Evolutionary conservation across 2,329 filamentous ascomycete species (phyloP).

Genomic region (Fusarium avenaceum): DNA sequence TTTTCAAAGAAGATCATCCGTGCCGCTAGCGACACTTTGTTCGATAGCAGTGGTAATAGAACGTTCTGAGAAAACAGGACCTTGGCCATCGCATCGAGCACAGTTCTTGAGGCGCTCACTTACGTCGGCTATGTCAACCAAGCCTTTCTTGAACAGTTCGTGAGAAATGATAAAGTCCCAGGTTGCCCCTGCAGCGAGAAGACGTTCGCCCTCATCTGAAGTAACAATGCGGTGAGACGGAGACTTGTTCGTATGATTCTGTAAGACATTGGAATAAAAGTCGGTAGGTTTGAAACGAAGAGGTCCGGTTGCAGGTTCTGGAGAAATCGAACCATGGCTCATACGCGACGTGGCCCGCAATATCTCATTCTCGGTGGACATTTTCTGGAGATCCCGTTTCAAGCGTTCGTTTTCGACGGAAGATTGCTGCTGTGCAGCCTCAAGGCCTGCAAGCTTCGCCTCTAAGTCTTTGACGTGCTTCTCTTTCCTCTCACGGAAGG

Average conservation of each 20-base stretch:
- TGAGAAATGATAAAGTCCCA: slow-evolving; percentile 93
- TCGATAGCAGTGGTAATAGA: slow-evolving; percentile 81
- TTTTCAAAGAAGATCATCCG: slow-evolving; percentile 76
- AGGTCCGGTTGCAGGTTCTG: slow-evolving; percentile 72
- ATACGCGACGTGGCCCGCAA: slow-evolving; percentile 80
- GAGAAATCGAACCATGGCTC: slow-evolving; percentile 57
- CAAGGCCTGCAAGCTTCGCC: slow-evolving; percentile 82
- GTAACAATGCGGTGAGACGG: slow-evolving; percentile 78
- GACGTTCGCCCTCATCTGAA: slow-evolving; percentile 73
- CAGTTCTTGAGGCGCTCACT: slow-evolving; percentile 81
- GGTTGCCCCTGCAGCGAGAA: slow-evolving; percentile 81
- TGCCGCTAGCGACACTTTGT: slow-evolving; percentile 80
- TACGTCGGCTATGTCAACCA: slow-evolving; percentile 85
- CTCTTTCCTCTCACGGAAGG: slow-evolving; percentile 96
- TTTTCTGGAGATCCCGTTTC: slow-evolving; percentile 84
- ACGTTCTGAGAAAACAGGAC: slow-evolving; percentile 87
- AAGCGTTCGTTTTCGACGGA: slow-evolving; percentile 88
- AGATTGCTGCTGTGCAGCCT: slow-evolving; percentile 78
- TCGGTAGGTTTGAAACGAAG: slow-evolving; percentile 79
- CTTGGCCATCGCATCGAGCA: slow-evolving; percentile 87
- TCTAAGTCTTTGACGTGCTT: slow-evolving; percentile 94
- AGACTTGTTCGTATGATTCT: slow-evolving; percentile 72
- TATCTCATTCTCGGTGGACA: slow-evolving; percentile 92
- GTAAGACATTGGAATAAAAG: slow-evolving; percentile 74
- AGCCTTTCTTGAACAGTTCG: slow-evolving; percentile 79